Evolutionary conservation across 768 basidiomycete species (phyloP), one percentile per base, ranked within the genome.

Genomic region (Collybia sordida): DNA sequence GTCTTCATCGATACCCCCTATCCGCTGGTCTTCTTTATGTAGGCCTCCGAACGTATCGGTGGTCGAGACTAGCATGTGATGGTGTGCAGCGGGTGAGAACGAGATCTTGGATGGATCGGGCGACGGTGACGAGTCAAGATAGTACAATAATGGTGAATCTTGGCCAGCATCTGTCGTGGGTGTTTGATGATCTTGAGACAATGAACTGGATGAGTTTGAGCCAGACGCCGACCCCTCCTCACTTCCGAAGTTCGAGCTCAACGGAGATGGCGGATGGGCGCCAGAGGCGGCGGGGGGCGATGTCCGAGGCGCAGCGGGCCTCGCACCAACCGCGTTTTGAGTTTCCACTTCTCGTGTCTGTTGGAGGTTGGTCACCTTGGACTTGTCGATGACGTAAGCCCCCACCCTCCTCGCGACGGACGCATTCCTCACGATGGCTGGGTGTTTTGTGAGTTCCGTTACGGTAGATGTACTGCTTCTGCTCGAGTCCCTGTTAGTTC

Each of bases 371-470:
- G 50, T 54, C 36, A 50, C 50, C 18, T 55, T 60, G 11, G 55
- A 51, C 42, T 60, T 59, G 47, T 72, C 69, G 34, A 82, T 62
- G 15, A 82, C 72, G 38, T 77, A 79, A n/a, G 82, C 81, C 8
- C 77, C 71, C 11, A 79, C 73, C 44, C 77, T 68, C 49, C 78
- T 69, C 21, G 74, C 79, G 9, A 83, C 65, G 18, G 71, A 75
- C 7, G 72, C 78, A 45, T 69, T 70, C 42, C 75, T 65, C 6
- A 80, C 75, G 43, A 80, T 71, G 7, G 69, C 71, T 12, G 71
- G 60, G 15, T 66, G 52, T 2, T 56, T 56, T n/a, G 64, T 61
- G 14, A 75, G 56, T 19, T 60, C 69, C 1, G 69, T 69, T 11
- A 82, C 74, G 2, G 76, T 78, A 19, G 76, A 75, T 9, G 72